A percentile compares a stretch with the other conserved stretches of the same genome.
Evolutionary conservation across 1,284 basidiomycete species (phyloP).

Genomic region (Naganishia liquefaciens): DNA sequence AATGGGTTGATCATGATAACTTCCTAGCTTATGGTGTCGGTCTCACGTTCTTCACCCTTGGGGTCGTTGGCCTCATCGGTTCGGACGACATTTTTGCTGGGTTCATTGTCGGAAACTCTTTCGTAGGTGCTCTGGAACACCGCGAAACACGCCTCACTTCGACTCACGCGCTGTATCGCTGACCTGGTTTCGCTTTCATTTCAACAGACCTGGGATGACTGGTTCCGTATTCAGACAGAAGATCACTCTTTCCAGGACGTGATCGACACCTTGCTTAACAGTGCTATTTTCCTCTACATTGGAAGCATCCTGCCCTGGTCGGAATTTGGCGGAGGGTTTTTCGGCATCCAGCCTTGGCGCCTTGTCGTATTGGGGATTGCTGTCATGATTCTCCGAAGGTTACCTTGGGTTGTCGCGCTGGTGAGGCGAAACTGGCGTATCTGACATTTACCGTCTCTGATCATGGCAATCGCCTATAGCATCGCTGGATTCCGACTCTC

Average conservation of each 20-base stretch:
- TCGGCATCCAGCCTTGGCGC: constrained; percentile 71
- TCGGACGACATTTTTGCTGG: constrained; percentile 79
- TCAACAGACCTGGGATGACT: constrained; percentile 49
- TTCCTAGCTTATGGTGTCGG: constrained; percentile 52
- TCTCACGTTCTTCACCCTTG: constrained; percentile 67
- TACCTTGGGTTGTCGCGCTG: constrained; percentile 74
- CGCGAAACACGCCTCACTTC: too few relatives aligned
- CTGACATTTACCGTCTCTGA: not conserved
- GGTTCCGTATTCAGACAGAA: constrained; percentile 56
- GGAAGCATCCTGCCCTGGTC: constrained; percentile 86
- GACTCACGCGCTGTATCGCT: not conserved
- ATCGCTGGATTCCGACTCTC: constrained; percentile 46
- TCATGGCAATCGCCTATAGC: constrained; percentile 32
- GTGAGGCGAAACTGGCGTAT: constrained; percentile 48
- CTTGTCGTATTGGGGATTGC: constrained; percentile 76
- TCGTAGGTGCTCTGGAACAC: constrained; percentile 29
- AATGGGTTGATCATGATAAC: constrained; percentile 52
- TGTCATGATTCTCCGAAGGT: constrained; percentile 71
- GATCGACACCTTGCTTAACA: constrained; percentile 59
- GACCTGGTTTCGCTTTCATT: too few relatives aligned
- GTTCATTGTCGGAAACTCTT: constrained; percentile 50
- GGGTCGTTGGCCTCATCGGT: constrained; percentile 78
- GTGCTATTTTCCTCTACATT: constrained; percentile 72
- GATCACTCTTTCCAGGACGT: constrained; percentile 61
- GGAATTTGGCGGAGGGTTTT: constrained; percentile 48